Conservation (phyloP, 192 early-diverging fungal species). For the Coemansia sp. region DNA sequence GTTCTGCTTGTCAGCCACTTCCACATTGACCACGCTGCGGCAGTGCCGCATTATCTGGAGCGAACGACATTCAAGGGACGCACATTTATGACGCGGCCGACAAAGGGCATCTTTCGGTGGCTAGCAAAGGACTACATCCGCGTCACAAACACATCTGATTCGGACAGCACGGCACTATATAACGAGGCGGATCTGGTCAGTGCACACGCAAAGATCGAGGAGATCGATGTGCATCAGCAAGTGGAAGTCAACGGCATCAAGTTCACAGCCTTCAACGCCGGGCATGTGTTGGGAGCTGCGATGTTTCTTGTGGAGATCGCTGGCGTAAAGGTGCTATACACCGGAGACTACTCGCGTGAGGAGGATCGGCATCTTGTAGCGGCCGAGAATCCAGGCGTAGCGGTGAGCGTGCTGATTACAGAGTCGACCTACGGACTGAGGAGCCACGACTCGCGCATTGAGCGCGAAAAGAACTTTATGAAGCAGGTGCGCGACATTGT, state of each 20-base stretch:
- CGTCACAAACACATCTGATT: constrained; percentile 61
- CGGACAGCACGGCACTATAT: constrained; percentile 81
- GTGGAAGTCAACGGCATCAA: constrained; percentile 92
- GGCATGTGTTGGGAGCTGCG: constrained; percentile 96
- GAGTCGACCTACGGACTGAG: constrained; percentile 98
- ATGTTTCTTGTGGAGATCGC: constrained; percentile 95
- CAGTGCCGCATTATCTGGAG: constrained; percentile 95
- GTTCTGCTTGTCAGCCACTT: constrained; percentile 92
- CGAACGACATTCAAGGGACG: constrained; percentile 96
- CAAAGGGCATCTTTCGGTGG: constrained; percentile 98
- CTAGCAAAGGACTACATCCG: constrained; percentile 91
- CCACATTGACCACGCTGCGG: constrained; percentile 96
- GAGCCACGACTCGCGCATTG: constrained; percentile 90
- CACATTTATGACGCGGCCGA: constrained; percentile 99
- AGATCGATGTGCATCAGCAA: constrained; percentile 95
- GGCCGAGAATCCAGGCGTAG: constrained; percentile 83
- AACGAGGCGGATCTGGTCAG: constrained; percentile 82
- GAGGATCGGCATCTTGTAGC: constrained; percentile 98
- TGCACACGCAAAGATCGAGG: constrained; percentile 87
- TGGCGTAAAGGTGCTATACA: constrained; percentile 89
- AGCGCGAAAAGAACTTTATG: constrained; percentile 89
- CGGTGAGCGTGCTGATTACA: constrained; percentile 90
- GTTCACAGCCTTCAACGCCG: constrained; percentile 96
- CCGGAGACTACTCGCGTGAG: constrained; percentile 98
- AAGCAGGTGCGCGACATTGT: constrained; percentile 82